phyloP scores from a whole-genome alignment of 345 rosid genomes.

The Rhodamnia rubescens region DNA sequence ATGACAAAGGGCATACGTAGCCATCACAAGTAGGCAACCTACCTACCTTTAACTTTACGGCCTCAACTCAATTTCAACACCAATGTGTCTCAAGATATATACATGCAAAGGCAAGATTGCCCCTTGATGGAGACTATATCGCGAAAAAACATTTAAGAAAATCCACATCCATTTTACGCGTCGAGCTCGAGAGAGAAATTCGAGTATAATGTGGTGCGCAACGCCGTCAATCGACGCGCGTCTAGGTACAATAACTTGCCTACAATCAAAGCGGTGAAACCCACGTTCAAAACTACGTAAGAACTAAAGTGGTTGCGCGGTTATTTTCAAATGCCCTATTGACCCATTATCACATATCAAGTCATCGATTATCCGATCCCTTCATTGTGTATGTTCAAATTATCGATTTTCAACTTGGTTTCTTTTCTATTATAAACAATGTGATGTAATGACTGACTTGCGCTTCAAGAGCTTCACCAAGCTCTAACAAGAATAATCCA shows the following conservation, averaged over 20 bases:
- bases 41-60: background rate
- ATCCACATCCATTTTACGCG: background rate
- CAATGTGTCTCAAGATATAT: background rate
- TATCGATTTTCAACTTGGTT: background rate
- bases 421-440: background rate
- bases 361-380: rapidly evolving
- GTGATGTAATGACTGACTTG: background rate
- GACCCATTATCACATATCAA: background rate
- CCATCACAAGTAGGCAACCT: background rate
- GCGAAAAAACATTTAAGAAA: background rate
- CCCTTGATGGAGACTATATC: background rate
- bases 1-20: background rate
- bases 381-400: background rate
- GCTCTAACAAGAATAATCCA: background rate
- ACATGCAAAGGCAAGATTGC: background rate
- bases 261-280: background rate
- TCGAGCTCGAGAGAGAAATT: background rate
- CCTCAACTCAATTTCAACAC: background rate
- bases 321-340: background rate
- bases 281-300: background rate
- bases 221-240: background rate
- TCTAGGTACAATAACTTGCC: background rate
- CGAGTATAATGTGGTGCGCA: background rate
- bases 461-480: background rate
- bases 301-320: background rate